phyloP scores from a whole-genome alignment of 352 stramenopile species.

The Halophytophthora polymorphica region DNA sequence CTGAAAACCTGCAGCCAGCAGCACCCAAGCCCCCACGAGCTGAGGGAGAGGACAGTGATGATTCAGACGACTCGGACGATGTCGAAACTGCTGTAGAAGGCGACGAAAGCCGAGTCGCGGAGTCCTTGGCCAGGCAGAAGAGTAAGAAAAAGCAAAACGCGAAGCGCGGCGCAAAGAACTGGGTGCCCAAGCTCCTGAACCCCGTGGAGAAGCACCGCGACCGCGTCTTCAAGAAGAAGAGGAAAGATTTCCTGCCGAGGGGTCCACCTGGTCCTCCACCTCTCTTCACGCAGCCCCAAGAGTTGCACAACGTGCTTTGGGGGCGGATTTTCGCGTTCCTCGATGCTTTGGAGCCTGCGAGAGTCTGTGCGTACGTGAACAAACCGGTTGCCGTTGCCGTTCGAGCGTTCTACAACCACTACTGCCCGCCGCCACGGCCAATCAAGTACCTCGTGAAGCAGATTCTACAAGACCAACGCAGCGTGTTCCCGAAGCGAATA shows the following conservation, averaged over 20 bases:
- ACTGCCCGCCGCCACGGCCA: constrained; percentile 38
- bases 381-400: constrained; percentile 24
- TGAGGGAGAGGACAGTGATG: constrained; percentile 16
- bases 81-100: background rate
- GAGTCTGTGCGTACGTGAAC: constrained; percentile 34
- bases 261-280: constrained; percentile 7
- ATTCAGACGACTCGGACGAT: constrained; percentile 9
- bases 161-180: constrained; percentile 21
- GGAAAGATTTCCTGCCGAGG: constrained; percentile 6
- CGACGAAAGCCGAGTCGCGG: background rate
- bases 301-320: constrained; percentile 18
- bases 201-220: constrained; percentile 30
- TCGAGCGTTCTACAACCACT: constrained; percentile 32
- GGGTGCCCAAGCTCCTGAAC: constrained; percentile 48
- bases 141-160: constrained; percentile 7
- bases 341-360: constrained; percentile 21
- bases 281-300: constrained; percentile 24
- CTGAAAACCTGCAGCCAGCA: constrained; percentile 1
- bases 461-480: constrained; percentile 9
- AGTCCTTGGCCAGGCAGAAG: constrained; percentile 13
- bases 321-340: constrained; percentile 42
- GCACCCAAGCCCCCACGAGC: constrained; percentile 18
- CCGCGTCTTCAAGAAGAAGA: constrained; percentile 32
- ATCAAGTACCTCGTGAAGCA: constrained; percentile 31
- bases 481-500: constrained; percentile 16